These are phyloP conservation scores for Herpotrichia juniperi DNA, from an alignment of 2,329 filamentous ascomycete genomes.

Conservation along the genomic window DNA sequence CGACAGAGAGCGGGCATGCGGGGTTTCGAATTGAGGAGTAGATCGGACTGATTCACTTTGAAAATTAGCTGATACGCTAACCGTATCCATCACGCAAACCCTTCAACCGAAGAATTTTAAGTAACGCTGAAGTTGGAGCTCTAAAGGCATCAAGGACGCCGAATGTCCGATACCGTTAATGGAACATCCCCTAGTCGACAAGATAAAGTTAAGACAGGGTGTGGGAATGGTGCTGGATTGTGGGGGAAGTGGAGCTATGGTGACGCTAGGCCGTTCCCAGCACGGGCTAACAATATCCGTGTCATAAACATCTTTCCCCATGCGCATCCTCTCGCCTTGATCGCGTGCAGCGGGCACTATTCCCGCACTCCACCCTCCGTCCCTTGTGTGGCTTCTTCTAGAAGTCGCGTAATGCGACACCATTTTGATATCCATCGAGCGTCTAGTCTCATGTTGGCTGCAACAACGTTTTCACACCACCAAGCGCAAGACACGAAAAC, in stretches of 20 bases:
- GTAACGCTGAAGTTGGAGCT: neutral
- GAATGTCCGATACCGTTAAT: neutral
- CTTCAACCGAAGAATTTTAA: neutral
- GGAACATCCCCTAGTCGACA: neutral
- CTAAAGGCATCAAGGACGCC: neutral
- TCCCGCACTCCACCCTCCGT: constrained; percentile 7
- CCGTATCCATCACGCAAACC: neutral
- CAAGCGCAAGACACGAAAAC: neutral
- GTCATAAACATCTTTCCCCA: neutral
- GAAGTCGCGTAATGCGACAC: constrained; percentile 12
- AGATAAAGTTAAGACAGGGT: neutral
- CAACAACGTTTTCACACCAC: neutral
- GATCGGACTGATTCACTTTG: neutral
- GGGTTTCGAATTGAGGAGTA: neutral
- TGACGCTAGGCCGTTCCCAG: neutral
- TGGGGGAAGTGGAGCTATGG: neutral
- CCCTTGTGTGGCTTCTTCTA: constrained; percentile 2
- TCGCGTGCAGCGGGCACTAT: constrained; percentile 9
- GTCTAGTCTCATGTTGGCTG: neutral
- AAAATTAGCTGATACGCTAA: neutral
- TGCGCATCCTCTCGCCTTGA: neutral
- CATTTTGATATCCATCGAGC: neutral
- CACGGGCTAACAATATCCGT: neutral
- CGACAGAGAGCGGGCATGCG: neutral
- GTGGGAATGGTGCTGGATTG: neutral